These are phyloP conservation scores for Neofusicoccum sp. DNA, from an alignment of 2,329 filamentous ascomycete genomes.

Conservation along the genomic window DNA sequence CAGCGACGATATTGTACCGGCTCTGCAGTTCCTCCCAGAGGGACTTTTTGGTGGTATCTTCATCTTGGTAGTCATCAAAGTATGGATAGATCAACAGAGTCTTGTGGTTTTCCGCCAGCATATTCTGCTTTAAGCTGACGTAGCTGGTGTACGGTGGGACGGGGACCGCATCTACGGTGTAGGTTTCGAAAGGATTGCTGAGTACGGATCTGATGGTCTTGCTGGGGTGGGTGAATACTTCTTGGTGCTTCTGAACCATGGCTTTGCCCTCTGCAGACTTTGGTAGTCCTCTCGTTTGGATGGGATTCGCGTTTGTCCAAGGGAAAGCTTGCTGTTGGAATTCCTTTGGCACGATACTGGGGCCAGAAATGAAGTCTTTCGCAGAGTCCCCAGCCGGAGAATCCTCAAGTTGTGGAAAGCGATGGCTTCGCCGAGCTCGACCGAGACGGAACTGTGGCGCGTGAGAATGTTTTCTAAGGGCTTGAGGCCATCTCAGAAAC, in stretches of 20 bases:
- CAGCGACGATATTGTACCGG: constrained; percentile 30
- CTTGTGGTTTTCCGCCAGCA: constrained; percentile 42
- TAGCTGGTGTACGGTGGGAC: constrained; percentile 43
- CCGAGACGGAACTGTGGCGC: neutral
- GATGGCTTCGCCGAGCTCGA: constrained; percentile 3
- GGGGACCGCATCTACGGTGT: constrained; percentile 19
- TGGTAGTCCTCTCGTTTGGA: neutral
- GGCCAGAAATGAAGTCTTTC: constrained; percentile 1
- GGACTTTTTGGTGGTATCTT: constrained; percentile 19
- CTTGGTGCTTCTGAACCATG: neutral
- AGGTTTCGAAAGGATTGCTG: neutral
- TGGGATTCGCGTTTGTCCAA: neutral
- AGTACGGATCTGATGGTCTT: neutral
- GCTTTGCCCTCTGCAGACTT: neutral
- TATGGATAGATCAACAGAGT: constrained; percentile 40
- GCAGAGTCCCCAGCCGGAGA: neutral
- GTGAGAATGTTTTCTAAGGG: neutral
- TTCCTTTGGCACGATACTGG: neutral
- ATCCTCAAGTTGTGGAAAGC: neutral
- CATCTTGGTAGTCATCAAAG: constrained; percentile 28
- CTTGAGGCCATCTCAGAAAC: neutral
- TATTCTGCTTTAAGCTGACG: constrained; percentile 40
- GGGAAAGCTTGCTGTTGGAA: constrained; percentile 1
- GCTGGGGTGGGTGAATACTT: neutral
- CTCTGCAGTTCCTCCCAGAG: constrained; percentile 29